Conservation (phyloP, 192 early-diverging fungal species). For the Rhizophagus sp. region DNA sequence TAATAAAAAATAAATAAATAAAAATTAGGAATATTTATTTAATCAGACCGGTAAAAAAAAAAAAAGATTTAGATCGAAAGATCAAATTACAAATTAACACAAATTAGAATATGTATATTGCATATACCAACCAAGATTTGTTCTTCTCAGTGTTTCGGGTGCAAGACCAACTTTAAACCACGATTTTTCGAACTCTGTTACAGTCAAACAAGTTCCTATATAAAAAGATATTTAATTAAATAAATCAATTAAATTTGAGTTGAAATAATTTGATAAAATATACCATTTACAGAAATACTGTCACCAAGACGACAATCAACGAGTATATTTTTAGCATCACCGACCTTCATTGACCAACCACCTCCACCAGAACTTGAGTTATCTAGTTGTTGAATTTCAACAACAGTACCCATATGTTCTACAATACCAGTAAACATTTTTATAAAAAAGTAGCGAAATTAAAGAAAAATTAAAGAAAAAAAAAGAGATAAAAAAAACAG, state of each 20-base stretch:
- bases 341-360: constrained; percentile 85
- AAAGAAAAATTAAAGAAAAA: too few relatives aligned
- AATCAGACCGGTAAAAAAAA: not conserved
- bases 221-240: not conserved
- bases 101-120: too few relatives aligned
- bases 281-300: constrained; percentile 92
- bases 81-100: not conserved
- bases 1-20: not conserved
- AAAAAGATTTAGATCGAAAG: not conserved
- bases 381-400: constrained; percentile 68
- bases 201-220: constrained; percentile 90
- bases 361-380: constrained; percentile 76
- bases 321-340: constrained; percentile 68
- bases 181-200: constrained; percentile 84
- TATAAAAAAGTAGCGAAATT: not conserved
- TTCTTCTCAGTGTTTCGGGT: constrained; percentile 91
- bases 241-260: not conserved
- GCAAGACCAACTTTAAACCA: constrained; percentile 91
- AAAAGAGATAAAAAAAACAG: too few relatives aligned
- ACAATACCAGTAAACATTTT: constrained; percentile 98
- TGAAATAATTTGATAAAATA: not conserved
- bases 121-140: constrained; percentile 73
- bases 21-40: not conserved
- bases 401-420: constrained; percentile 84
- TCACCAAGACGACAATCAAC: constrained; percentile 89